A percentile compares a stretch with the other conserved stretches of the same genome.
phyloP scores from a whole-genome alignment of 2,329 filamentous ascomycete genomes.

The Camillea tinctor region DNA sequence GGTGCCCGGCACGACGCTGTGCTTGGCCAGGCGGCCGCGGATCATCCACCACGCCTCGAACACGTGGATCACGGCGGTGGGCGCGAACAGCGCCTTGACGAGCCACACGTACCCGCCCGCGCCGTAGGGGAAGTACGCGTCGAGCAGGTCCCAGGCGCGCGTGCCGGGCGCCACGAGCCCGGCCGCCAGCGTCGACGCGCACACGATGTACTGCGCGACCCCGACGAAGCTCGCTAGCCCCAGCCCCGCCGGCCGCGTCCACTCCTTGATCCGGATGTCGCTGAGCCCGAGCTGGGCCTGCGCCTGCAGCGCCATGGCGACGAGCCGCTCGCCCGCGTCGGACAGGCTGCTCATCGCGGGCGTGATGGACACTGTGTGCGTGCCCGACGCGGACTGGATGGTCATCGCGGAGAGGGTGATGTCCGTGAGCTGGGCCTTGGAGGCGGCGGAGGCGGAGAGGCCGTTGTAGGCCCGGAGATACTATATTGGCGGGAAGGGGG shows the following conservation, averaged over 20 bases:
- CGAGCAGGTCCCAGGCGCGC: slow-evolving; percentile 47
- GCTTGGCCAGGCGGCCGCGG: slow-evolving; percentile 43
- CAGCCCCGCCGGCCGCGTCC: slow-evolving; percentile 39
- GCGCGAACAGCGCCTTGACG: slow-evolving; percentile 55
- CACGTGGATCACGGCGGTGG: slow-evolving; percentile 64
- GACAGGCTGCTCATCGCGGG: slow-evolving; percentile 68
- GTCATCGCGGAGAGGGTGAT: slow-evolving; percentile 63
- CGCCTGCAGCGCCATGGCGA: slow-evolving; percentile 64
- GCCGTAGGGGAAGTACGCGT: slow-evolving; percentile 55
- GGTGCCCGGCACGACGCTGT: slow-evolving; percentile 46
- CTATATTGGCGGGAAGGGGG: slow-evolving; percentile 65
- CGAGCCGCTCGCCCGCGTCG: slow-evolving; percentile 68
- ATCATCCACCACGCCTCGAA: slow-evolving; percentile 60
- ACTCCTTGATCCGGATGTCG: slow-evolving; percentile 43
- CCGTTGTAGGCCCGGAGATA: slow-evolving; percentile 69
- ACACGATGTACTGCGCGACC: slow-evolving; percentile 54
- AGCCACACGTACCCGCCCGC: slow-evolving; percentile 56
- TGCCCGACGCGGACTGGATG: slow-evolving; percentile 50
- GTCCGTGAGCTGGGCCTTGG: slow-evolving; percentile 61
- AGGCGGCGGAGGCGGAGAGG: slow-evolving; percentile 54
- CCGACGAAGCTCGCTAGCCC: slow-evolving; percentile 55
- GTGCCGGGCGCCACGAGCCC: slow-evolving; percentile 53
- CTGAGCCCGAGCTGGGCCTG: slow-evolving; percentile 60
- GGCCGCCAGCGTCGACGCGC: slow-evolving; percentile 45
- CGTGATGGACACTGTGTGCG: slow-evolving; percentile 58